phyloP scores from a whole-genome alignment of 2,329 filamentous ascomycete species.

The Tolypocladium ophioglossoides region DNA sequence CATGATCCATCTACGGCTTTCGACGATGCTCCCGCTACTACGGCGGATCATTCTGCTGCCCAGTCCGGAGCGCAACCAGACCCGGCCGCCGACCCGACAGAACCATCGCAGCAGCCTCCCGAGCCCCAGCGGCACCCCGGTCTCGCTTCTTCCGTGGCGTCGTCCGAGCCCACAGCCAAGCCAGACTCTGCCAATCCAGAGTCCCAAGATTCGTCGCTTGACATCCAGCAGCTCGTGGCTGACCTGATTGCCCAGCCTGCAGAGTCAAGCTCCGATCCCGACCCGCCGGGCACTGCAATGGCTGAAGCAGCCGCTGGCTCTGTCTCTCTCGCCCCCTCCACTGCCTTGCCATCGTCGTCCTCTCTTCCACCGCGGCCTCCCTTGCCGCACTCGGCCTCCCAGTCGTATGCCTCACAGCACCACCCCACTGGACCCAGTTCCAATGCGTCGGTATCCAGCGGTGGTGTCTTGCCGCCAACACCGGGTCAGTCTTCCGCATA shows the following conservation, averaged over 20 bases:
- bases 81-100: constrained; percentile 8
- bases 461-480: constrained; percentile 16
- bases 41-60: constrained; percentile 7
- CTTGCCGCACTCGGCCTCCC: constrained; percentile 24
- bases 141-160: constrained; percentile 7
- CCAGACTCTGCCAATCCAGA: constrained; percentile 16
- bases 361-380: constrained; percentile 38
- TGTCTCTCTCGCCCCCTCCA: constrained; percentile 18
- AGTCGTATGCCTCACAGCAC: constrained; percentile 26
- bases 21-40: constrained; percentile 10
- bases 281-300: constrained; percentile 14
- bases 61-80: constrained; percentile 16
- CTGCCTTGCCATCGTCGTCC: constrained; percentile 25
- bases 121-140: constrained; percentile 10
- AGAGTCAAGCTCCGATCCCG: constrained; percentile 19
- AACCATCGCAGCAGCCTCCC: constrained; percentile 9
- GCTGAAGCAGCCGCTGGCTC: constrained; percentile 15
- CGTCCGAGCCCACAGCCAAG: constrained; percentile 15
- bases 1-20: constrained; percentile 19
- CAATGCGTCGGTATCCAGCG: constrained; percentile 16
- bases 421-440: constrained; percentile 20
- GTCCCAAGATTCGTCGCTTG: constrained; percentile 20
- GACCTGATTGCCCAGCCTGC: constrained; percentile 26
- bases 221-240: constrained; percentile 30
- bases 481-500: constrained; percentile 23